Percentiles rank a stretch among this genome's conserved stretches.
Evolutionary conservation across 129 eudicot species (phyloP).

Genomic region (Arctium minus): DNA sequence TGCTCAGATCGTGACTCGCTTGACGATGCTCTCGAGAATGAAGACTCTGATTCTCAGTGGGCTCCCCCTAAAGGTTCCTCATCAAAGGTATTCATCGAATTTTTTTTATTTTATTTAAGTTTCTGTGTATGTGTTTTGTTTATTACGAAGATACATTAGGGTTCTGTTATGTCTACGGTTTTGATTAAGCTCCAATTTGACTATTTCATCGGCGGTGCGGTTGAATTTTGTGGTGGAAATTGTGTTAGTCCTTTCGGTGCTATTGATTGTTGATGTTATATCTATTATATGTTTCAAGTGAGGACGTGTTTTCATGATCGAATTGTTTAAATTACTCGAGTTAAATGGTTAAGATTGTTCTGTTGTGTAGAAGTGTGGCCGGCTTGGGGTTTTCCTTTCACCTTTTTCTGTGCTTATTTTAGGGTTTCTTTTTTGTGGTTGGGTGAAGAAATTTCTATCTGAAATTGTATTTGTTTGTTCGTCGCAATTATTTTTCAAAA

Average conservation of each 20-base stretch:
- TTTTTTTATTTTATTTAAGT: not conserved
- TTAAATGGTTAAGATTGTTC: not conserved
- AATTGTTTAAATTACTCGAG: not conserved
- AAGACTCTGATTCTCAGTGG: slow-evolving; percentile 43
- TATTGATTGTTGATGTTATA: not conserved
- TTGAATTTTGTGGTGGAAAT: slow-evolving; percentile 9
- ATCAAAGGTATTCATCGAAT: slow-evolving; percentile 34
- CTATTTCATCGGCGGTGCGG: not conserved
- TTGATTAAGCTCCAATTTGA: not conserved
- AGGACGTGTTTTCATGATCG: not conserved
- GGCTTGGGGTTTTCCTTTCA: slow-evolving; percentile 5
- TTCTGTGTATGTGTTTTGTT: not conserved
- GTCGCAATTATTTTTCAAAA: not conserved
- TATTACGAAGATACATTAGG: not conserved
- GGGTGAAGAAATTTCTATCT: not conserved
- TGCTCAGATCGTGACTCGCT: slow-evolving; percentile 50
- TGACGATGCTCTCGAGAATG: slow-evolving; percentile 47
- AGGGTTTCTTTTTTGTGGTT: slow-evolving; percentile 6
- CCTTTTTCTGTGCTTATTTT: not conserved
- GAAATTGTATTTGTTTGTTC: slow-evolving; percentile 3
- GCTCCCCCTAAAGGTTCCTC: slow-evolving; percentile 42
- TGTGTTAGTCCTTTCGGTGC: slow-evolving; percentile 10
- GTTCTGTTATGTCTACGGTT: slow-evolving; percentile 2
- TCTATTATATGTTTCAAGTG: not conserved
- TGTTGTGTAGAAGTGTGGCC: slow-evolving; percentile 10